phyloP scores from a whole-genome alignment of 768 basidiomycete species.

The Mrakia blollopis region DNA sequence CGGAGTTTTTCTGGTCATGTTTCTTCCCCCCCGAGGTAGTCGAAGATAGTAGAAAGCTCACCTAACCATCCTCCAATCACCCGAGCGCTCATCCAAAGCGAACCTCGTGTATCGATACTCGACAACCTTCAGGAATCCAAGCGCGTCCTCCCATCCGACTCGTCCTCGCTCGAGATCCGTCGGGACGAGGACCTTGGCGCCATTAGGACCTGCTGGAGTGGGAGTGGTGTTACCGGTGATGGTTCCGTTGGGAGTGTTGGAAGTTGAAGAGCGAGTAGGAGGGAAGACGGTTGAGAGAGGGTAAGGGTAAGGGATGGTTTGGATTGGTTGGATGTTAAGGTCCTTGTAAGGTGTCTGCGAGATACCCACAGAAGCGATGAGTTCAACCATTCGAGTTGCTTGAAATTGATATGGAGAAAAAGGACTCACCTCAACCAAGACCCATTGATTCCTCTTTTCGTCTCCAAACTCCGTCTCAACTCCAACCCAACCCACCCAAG shows the following conservation, averaged over 20 bases:
- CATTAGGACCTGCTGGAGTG: conserved; percentile 34
- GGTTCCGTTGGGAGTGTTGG: conserved; percentile 1
- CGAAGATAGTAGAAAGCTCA: conserved; percentile 43
- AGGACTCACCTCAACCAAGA: conserved; percentile 77
- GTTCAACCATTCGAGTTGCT: not conserved
- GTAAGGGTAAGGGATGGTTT: conserved; percentile 66
- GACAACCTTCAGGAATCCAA: conserved; percentile 57
- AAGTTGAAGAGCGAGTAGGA: conserved; percentile 4
- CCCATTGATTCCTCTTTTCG: conserved; percentile 58
- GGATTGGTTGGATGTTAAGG: conserved; percentile 68
- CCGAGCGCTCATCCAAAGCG: conserved; percentile 71
- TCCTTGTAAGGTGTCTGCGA: conserved; percentile 77
- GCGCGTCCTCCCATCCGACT: conserved; percentile 45
- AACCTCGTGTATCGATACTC: conserved; percentile 93
- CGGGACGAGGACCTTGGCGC: conserved; percentile 43
- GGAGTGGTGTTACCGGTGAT: conserved; percentile 4
- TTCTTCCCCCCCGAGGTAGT: no score
- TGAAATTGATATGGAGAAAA: no score
- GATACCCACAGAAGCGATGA: not conserved
- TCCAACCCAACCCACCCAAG: conserved; percentile 86
- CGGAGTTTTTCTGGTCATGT: not conserved
- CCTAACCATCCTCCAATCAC: conserved; percentile 72
- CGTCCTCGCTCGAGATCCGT: conserved; percentile 43
- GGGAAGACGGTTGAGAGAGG: conserved; percentile 76
- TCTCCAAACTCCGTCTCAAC: conserved; percentile 75